These are phyloP conservation scores for Fusarium miscanthi DNA, from an alignment of 2,329 filamentous ascomycete species.

Conservation along the genomic window DNA sequence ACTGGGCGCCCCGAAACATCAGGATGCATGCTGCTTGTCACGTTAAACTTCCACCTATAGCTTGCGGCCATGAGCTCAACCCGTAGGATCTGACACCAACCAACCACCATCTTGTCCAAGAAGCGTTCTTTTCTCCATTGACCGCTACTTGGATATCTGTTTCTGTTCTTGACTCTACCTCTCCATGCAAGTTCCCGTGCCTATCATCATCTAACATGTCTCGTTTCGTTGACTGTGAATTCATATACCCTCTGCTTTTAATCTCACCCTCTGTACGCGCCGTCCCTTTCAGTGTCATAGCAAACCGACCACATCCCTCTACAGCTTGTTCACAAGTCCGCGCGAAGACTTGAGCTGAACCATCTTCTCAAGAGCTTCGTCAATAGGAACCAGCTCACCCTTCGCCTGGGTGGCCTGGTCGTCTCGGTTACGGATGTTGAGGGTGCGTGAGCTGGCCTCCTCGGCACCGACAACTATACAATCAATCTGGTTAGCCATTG, in stretches of 20 bases:
- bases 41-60: constrained; percentile 8
- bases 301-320: constrained; percentile 22
- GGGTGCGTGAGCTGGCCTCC: constrained; percentile 68
- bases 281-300: constrained; percentile 2
- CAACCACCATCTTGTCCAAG: background rate
- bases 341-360: constrained; percentile 62
- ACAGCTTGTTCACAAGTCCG: constrained; percentile 52
- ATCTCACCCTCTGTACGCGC: constrained; percentile 21
- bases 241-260: constrained; percentile 37
- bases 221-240: constrained; percentile 34
- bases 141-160: constrained; percentile 22
- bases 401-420: constrained; percentile 71
- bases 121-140: constrained; percentile 32
- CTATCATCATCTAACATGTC: constrained; percentile 28
- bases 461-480: constrained; percentile 68
- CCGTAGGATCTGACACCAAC: constrained; percentile 1
- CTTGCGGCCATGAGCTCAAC: constrained; percentile 9
- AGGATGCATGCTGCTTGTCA: constrained; percentile 10
- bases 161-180: constrained; percentile 16
- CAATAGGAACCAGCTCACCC: constrained; percentile 67
- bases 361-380: constrained; percentile 68
- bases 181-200: constrained; percentile 17
- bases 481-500: constrained; percentile 26
- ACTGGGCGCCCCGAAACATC: background rate
- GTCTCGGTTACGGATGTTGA: constrained; percentile 73